phyloP scores from a whole-genome alignment of 768 basidiomycete species.

The Gyrodon lividus region DNA sequence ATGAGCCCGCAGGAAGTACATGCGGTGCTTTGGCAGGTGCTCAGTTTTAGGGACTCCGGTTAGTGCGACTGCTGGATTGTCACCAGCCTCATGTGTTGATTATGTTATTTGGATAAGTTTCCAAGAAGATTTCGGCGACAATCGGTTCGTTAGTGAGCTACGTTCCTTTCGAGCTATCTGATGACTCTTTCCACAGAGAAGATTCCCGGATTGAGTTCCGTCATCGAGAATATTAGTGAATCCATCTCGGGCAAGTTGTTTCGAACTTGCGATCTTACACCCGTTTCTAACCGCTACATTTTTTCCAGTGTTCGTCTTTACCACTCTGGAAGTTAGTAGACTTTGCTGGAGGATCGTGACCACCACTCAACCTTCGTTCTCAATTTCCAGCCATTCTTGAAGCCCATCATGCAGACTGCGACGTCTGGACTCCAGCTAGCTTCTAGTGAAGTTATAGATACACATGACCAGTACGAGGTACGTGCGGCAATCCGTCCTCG shows the following conservation, averaged over 20 bases:
- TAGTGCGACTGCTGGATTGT: neutral
- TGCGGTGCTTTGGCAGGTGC: conserved; percentile 77
- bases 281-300: conserved; percentile 5
- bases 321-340: conserved; percentile 68
- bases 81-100: neutral
- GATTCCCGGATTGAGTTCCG: conserved; percentile 72
- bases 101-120: conserved; percentile 38
- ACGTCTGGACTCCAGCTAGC: conserved; percentile 60
- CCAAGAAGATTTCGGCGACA: conserved; percentile 76
- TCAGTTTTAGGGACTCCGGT: conserved; percentile 83
- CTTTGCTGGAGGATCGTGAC: neutral
- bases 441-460: conserved; percentile 77
- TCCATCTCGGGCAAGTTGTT: conserved; percentile 54
- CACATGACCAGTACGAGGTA: conserved; percentile 77
- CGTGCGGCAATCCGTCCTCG: neutral
- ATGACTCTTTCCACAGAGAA: conserved; percentile 48
- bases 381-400: conserved; percentile 66
- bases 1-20: conserved; percentile 92
- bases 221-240: conserved; percentile 80
- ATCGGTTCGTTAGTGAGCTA: conserved; percentile 48
- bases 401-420: conserved; percentile 71
- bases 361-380: neutral
- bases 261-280: no score
- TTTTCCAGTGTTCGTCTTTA: conserved; percentile 70
- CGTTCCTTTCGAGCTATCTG: neutral